These are phyloP conservation scores for Epichloe hybrida DNA, from an alignment of 2,329 filamentous ascomycete species.

Conservation along the genomic window DNA sequence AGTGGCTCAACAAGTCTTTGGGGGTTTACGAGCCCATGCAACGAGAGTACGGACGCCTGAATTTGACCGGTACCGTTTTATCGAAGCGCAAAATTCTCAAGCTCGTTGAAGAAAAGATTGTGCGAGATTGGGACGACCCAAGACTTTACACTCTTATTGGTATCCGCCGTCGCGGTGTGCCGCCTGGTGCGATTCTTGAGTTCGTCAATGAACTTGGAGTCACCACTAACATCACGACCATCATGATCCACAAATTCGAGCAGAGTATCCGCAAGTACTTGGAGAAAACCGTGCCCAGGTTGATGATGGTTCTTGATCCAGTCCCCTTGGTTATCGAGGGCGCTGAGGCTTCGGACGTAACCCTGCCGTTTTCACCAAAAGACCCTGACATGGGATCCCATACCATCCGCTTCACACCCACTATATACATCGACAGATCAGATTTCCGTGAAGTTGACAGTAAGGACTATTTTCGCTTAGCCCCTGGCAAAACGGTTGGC, in stretches of 20 bases:
- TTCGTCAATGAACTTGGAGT: conserved; percentile 89
- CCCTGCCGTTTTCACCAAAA: conserved; percentile 73
- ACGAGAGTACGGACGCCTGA: conserved; percentile 57
- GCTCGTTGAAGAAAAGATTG: conserved; percentile 63
- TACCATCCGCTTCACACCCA: conserved; percentile 53
- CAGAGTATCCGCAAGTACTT: conserved; percentile 75
- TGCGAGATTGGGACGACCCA: conserved; percentile 84
- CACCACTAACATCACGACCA: conserved; percentile 66
- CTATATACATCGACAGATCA: conserved; percentile 70
- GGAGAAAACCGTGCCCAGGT: conserved; percentile 72
- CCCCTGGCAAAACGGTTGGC: conserved; percentile 64
- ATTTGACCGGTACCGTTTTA: conserved; percentile 71
- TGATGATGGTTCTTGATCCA: conserved; percentile 83
- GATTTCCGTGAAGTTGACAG: conserved; percentile 68
- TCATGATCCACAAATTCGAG: conserved; percentile 73
- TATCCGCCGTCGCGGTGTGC: conserved; percentile 71
- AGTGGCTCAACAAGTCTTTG: conserved; percentile 72
- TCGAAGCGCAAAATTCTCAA: conserved; percentile 75
- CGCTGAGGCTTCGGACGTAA: conserved; percentile 46
- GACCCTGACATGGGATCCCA: conserved; percentile 53
- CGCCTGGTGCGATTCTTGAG: conserved; percentile 74
- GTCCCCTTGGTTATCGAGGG: conserved; percentile 73
- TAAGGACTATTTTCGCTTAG: conserved; percentile 67
- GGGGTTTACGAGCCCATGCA: conserved; percentile 89
- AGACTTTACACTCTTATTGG: conserved; percentile 78